Evolutionary conservation across 495 filamentous ascomycete genomes (phyloP).

Genomic region (Lepidopterella palustris): DNA sequence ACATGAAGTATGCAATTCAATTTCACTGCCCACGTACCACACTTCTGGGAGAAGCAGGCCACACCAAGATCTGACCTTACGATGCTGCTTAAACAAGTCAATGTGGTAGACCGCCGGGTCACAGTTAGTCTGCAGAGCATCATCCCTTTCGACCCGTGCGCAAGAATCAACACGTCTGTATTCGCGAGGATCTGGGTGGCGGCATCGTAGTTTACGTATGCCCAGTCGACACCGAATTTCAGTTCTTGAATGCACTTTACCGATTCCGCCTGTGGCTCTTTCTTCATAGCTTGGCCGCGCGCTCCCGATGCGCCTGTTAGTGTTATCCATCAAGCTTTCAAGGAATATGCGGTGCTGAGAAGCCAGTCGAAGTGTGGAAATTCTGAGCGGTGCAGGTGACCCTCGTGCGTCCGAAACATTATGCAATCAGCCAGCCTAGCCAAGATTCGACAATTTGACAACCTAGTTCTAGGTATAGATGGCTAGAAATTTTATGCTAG

Average conservation of each 20-base stretch:
- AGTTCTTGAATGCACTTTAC: background rate
- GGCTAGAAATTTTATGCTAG: background rate
- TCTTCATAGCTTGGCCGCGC: background rate
- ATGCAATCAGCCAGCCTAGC: background rate
- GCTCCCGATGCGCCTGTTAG: background rate
- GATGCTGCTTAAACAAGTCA: background rate
- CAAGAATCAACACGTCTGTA: background rate
- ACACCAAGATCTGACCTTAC: background rate
- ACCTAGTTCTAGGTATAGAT: background rate
- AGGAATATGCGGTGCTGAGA: background rate
- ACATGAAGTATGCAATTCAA: background rate
- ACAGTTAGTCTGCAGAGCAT: background rate
- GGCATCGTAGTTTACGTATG: background rate
- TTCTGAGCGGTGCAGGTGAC: background rate
- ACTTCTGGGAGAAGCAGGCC: background rate
- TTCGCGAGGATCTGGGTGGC: background rate
- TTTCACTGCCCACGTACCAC: background rate
- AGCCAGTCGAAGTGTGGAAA: background rate
- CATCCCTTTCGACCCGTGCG: background rate
- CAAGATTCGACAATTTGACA: background rate
- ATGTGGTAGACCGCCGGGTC: background rate
- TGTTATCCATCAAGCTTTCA: background rate
- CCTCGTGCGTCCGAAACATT: background rate
- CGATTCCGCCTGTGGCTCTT: background rate
- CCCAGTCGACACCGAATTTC: background rate